Evolutionary conservation across 2,329 filamentous ascomycete species (phyloP).

Genomic region (Ophiosphaerella narmari): DNA sequence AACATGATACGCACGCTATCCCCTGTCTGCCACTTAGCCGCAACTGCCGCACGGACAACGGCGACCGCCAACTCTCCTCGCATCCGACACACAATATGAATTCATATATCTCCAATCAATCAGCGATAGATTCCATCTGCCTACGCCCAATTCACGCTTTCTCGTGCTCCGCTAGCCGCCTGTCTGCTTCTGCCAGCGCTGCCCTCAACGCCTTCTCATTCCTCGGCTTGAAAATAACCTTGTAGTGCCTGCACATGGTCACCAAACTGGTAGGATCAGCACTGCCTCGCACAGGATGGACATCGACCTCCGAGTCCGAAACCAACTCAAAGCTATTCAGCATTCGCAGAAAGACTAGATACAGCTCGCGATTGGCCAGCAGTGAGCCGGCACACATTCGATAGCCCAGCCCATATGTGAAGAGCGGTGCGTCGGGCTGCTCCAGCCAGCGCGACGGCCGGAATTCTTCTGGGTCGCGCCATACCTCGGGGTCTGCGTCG

Average conservation of each 20-base stretch:
- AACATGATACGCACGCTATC: neutral
- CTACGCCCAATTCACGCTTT: slow-evolving; percentile 2
- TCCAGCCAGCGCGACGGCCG: slow-evolving; percentile 67
- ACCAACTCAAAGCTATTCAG: slow-evolving; percentile 65
- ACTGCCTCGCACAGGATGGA: slow-evolving; percentile 63
- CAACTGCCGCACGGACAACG: neutral
- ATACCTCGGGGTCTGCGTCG: slow-evolving; percentile 57
- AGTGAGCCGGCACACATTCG: slow-evolving; percentile 69
- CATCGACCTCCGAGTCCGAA: slow-evolving; percentile 59
- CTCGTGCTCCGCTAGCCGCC: slow-evolving; percentile 24
- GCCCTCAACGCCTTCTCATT: slow-evolving; percentile 52
- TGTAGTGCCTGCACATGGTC: slow-evolving; percentile 63
- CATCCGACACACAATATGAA: neutral
- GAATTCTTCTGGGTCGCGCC: slow-evolving; percentile 63
- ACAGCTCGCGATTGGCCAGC: slow-evolving; percentile 68
- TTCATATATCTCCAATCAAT: neutral
- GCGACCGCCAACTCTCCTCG: neutral
- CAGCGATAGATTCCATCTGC: neutral
- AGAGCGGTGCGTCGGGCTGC: slow-evolving; percentile 66
- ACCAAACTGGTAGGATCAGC: slow-evolving; percentile 67
- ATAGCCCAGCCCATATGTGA: slow-evolving; percentile 69
- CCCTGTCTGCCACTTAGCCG: slow-evolving; percentile 1
- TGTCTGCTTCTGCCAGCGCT: slow-evolving; percentile 45
- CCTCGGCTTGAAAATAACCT: slow-evolving; percentile 63
- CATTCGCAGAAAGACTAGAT: slow-evolving; percentile 66